Evolutionary conservation across 148 eudicot genomes (phyloP), one percentile per base, ranked within the genome.

Genomic region (Talinum fruticosum): DNA sequence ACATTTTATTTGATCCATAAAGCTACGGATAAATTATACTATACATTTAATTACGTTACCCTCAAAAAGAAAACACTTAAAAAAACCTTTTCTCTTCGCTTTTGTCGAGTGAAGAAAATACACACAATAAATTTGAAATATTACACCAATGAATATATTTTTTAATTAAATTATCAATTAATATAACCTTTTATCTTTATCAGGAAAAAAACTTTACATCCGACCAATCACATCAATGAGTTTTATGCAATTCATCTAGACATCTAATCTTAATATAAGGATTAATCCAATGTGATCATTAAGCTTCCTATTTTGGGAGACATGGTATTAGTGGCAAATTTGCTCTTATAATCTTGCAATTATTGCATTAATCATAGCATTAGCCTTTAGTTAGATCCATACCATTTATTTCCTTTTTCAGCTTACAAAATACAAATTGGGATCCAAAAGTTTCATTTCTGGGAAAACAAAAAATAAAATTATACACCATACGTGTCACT

Each of bases 221-320:
- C 10, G 21, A 15, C 12, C 36, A 10, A 41, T 34, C 2, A 77
- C 62, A 72, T 61, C 66, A 47, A 71, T 71, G 57, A 45, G 41
- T 12, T 28, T 36, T 51, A 62, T 79, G 74, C 74, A 64, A 24
- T 19, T 62, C 16, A 71, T 10, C 66, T 35, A 75, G n/a, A 8
- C 36, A 32, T 26, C 44, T 12, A 15, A 69, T 1, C 15, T 26
- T 41, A 13, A 24, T 23, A 68, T 15, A 34, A 28, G 53, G 28
- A 76, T 36, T 23, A 37, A 6, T 21, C 12, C 24, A 76, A 81
- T 81, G 80, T 71, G 76, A 81, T 81, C 38, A 72, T 76, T 66
- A 53, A 76, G 73, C 73, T 77, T 67, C 26, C 77, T 72, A 72
- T 35, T 62, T 26, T 35, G 34, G 76, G 45, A 71, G 45, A 72